Evolutionary conservation across 2,329 filamentous ascomycete species (phyloP).

Genomic region (Aspergillus vadensis): DNA sequence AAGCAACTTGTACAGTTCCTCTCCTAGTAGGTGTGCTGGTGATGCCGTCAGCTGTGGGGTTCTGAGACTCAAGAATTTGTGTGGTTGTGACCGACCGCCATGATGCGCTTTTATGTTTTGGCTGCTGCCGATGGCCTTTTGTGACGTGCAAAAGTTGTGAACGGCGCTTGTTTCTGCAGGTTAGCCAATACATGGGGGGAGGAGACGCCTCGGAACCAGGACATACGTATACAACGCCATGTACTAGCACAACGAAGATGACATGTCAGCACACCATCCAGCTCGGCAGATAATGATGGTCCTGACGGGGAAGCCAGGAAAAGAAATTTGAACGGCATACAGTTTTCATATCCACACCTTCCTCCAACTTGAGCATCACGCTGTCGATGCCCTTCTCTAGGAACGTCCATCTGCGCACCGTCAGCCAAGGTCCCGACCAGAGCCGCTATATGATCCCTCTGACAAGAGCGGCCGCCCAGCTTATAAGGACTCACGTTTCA

Average conservation of each 20-base stretch:
- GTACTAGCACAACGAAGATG: slow-evolving; percentile 57
- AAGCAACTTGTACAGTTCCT: slow-evolving; percentile 92
- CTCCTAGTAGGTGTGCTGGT: slow-evolving; percentile 85
- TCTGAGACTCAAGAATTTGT: background rate
- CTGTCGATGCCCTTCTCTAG: slow-evolving; percentile 83
- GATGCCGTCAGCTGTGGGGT: slow-evolving; percentile 18
- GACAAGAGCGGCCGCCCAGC: background rate
- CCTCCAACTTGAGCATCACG: slow-evolving; percentile 90
- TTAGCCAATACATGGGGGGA: slow-evolving; percentile 10
- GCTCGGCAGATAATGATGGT: background rate
- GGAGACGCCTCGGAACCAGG: background rate
- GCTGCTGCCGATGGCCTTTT: slow-evolving; percentile 76
- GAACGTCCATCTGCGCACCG: slow-evolving; percentile 73
- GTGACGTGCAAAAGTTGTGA: slow-evolving; percentile 98
- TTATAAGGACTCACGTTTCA: slow-evolving; percentile 57
- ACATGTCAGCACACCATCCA: slow-evolving; percentile 17
- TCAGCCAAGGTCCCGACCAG: slow-evolving; percentile 20
- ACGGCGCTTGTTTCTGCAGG: slow-evolving; percentile 64
- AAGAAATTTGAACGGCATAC: slow-evolving; percentile 48
- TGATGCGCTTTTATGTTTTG: slow-evolving; percentile 61
- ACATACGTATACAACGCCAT: slow-evolving; percentile 91
- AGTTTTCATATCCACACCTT: slow-evolving; percentile 90
- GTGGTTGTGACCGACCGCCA: slow-evolving; percentile 60
- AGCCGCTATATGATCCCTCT: background rate
- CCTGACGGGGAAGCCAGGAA: background rate